These are phyloP conservation scores for Blakeslea trispora DNA, from an alignment of 371 early-diverging fungal genomes.

Conservation along the genomic window DNA sequence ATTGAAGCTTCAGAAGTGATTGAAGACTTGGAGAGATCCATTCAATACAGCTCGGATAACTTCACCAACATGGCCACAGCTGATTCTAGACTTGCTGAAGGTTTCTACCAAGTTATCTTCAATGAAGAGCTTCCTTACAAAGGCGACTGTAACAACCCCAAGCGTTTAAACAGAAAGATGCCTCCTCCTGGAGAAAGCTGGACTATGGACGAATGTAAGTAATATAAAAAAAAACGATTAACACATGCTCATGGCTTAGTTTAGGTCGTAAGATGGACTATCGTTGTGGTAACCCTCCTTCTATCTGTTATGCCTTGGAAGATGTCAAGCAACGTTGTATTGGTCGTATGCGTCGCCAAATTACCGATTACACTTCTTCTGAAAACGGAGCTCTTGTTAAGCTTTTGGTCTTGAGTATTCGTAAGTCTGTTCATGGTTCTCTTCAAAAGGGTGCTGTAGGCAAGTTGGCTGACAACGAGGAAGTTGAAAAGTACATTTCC, in stretches of 20 bases:
- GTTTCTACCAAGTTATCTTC: constrained; percentile 56
- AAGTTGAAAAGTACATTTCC: constrained; percentile 30
- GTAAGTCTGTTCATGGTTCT: constrained; percentile 31
- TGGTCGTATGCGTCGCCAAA: constrained; percentile 36
- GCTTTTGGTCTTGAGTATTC: constrained; percentile 29
- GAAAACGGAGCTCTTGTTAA: constrained; percentile 42
- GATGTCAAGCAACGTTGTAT: constrained; percentile 47
- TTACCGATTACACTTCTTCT: constrained; percentile 35
- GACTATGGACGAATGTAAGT: constrained; percentile 61
- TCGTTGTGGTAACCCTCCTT: constrained; percentile 71
- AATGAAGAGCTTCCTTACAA: constrained; percentile 60
- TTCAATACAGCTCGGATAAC: constrained; percentile 20
- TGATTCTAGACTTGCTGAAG: constrained; percentile 34
- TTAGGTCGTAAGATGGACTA: constrained; percentile 58
- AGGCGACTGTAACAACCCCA: constrained; percentile 65
- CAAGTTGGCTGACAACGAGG: constrained; percentile 30
- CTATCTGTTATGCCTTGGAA: constrained; percentile 61
- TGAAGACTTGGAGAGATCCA: constrained; percentile 28
- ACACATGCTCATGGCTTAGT: constrained; percentile 10
- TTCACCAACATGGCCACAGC: constrained; percentile 26
- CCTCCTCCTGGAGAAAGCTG: constrained; percentile 60
- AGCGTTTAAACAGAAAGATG: constrained; percentile 48
- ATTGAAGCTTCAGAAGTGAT: constrained; percentile 38
- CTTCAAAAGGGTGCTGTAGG: constrained; percentile 39
- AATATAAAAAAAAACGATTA: neutral